Conservation (phyloP, 1,284 basidiomycete species). For the Xerocomus minutiporus region DNA sequence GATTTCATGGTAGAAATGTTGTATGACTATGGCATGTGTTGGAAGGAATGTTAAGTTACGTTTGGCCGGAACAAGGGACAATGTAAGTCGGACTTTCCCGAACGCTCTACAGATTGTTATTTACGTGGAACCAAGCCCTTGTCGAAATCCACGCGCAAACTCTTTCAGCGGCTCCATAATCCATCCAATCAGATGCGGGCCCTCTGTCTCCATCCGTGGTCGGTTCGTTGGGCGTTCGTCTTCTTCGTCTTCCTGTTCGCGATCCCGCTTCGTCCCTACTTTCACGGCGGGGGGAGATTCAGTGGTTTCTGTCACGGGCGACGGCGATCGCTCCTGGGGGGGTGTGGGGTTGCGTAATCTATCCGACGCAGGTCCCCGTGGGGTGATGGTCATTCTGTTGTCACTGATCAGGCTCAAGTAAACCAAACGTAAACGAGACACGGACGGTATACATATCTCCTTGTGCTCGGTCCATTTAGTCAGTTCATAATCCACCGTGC, state of each 20-base stretch:
- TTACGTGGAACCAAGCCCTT: slow-evolving; percentile 42
- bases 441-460: slow-evolving; percentile 43
- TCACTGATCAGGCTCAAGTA: slow-evolving; percentile 6
- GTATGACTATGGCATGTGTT: slow-evolving; percentile 9
- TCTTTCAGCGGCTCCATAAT: slow-evolving; percentile 56
- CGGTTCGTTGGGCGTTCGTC: slow-evolving; percentile 45
- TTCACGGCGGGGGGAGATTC: slow-evolving; percentile 24
- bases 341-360: slow-evolving; percentile 14
- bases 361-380: slow-evolving; percentile 17
- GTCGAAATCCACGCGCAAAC: slow-evolving; percentile 61
- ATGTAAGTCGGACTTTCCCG: slow-evolving; percentile 26
- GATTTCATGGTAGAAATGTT: slow-evolving; percentile 14
- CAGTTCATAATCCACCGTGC: slow-evolving; percentile 52
- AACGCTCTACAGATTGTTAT: neutral
- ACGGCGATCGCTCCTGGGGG: slow-evolving; percentile 28
- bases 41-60: neutral
- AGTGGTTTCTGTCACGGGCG: slow-evolving; percentile 31
- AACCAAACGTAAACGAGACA: slow-evolving; percentile 7
- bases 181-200: slow-evolving; percentile 43
- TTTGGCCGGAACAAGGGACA: slow-evolving; percentile 8
- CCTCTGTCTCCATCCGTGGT: slow-evolving; percentile 38
- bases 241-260: slow-evolving; percentile 37
- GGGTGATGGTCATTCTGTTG: slow-evolving; percentile 19
- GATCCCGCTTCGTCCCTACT: slow-evolving; percentile 45
- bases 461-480: slow-evolving; percentile 60